phyloP scores from a whole-genome alignment of 2,329 filamentous ascomycete genomes.

The Chaetomiaceae sp. region DNA sequence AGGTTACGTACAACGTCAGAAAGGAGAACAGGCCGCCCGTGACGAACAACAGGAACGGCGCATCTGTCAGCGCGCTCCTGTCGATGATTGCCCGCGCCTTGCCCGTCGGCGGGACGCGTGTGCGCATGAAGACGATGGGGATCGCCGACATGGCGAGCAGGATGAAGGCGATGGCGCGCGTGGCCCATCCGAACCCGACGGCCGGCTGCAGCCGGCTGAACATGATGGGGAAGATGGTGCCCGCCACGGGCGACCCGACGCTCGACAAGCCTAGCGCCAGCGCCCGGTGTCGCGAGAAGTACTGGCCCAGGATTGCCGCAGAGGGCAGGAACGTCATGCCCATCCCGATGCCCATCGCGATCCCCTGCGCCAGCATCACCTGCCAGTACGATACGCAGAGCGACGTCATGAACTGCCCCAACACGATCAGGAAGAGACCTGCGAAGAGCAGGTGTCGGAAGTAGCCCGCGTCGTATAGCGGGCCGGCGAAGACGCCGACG shows the following conservation, averaged over 20 bases:
- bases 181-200: conserved; percentile 39
- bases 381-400: conserved; percentile 39
- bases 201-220: conserved; percentile 32
- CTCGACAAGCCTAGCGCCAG: conserved; percentile 41
- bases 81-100: conserved; percentile 35
- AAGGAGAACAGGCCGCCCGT: conserved; percentile 38
- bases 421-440: conserved; percentile 40
- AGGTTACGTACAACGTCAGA: conserved; percentile 44
- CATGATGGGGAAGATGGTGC: conserved; percentile 45
- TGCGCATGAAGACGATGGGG: conserved; percentile 38
- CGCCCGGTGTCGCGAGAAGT: conserved; percentile 37
- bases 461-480: conserved; percentile 45
- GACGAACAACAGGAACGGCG: conserved; percentile 37
- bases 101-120: conserved; percentile 32
- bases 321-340: conserved; percentile 38
- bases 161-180: conserved; percentile 49
- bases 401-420: conserved; percentile 45
- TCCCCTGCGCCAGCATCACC: conserved; percentile 39
- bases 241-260: conserved; percentile 36
- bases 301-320: conserved; percentile 38
- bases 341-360: conserved; percentile 41
- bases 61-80: conserved; percentile 35
- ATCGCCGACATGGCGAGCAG: conserved; percentile 38
- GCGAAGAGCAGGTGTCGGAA: conserved; percentile 37
- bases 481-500: conserved; percentile 41